A percentile compares a stretch with the other conserved stretches of the same genome.
Conservation (phyloP, 164 flowering plant genomes). For the Houttuynia cordata region DNA sequence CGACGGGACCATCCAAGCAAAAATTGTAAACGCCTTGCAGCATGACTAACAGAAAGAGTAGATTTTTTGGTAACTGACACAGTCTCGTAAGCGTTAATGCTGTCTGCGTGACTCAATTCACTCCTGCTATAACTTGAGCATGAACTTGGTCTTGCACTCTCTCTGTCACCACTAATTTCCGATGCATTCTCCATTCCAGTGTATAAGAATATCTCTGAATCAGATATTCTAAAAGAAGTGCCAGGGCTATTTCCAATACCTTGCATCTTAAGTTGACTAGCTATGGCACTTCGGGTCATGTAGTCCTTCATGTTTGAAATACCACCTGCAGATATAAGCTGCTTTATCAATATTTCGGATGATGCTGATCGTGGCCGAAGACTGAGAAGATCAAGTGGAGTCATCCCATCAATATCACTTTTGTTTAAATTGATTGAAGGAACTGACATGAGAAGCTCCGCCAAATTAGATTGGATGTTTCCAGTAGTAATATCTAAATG, state of each 20-base stretch:
- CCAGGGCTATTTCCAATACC: constrained; percentile 73
- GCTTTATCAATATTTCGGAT: constrained; percentile 63
- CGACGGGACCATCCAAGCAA: constrained; percentile 55
- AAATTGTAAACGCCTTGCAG: constrained; percentile 47
- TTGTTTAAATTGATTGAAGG: constrained; percentile 50
- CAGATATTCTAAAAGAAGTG: constrained; percentile 73
- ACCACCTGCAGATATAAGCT: constrained; percentile 72
- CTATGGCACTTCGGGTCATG: constrained; percentile 33
- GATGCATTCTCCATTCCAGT: constrained; percentile 42
- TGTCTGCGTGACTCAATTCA: constrained; percentile 25
- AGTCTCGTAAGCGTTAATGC: constrained; percentile 8
- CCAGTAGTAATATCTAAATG: constrained; percentile 73
- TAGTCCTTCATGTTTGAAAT: constrained; percentile 32
- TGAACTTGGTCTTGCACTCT: constrained; percentile 23
- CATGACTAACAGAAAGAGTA: constrained; percentile 23
- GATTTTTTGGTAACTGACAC: constrained; percentile 17
- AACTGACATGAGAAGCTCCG: constrained; percentile 62
- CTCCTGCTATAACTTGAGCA: constrained; percentile 29
- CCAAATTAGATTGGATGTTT: constrained; percentile 49
- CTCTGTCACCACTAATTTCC: constrained; percentile 17
- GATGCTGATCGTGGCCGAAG: constrained; percentile 52
- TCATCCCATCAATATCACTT: constrained; percentile 50
- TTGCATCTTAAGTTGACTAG: constrained; percentile 43
- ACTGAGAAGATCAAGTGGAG: constrained; percentile 71
- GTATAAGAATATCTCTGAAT: constrained; percentile 62